A percentile compares a stretch with the other conserved stretches of the same genome.
Evolutionary conservation across 163 green algal species (phyloP).

Genomic region (Chlamydomonas reinhardtii): DNA sequence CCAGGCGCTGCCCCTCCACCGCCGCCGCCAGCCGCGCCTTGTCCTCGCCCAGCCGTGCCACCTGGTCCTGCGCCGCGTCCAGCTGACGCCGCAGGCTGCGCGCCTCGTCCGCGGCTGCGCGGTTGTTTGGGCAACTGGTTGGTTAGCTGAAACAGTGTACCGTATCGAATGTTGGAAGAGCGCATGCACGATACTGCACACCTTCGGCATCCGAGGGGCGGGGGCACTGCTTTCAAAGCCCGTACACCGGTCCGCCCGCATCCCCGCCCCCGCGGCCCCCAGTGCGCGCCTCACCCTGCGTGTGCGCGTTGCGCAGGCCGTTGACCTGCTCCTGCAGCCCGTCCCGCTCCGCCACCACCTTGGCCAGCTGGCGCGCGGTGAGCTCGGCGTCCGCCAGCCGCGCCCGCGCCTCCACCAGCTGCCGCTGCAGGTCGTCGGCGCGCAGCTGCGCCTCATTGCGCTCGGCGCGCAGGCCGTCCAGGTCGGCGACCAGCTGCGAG

Average conservation of each 20-base stretch:
- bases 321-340: conserved; percentile 38
- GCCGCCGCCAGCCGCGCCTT: conserved; percentile 42
- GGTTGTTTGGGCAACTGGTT: too few species aligned
- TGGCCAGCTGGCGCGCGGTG: conserved; percentile 31
- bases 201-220: too few species aligned
- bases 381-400: conserved; percentile 37
- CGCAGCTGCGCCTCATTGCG: conserved; percentile 38
- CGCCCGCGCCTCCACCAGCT: conserved; percentile 31
- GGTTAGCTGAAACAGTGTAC: too few species aligned
- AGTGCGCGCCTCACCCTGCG: conserved; percentile 34
- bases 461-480: conserved; percentile 41
- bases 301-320: conserved; percentile 25
- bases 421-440: conserved; percentile 32
- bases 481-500: conserved; percentile 11
- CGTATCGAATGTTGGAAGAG: too few species aligned
- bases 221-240: too few species aligned
- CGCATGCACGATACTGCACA: too few species aligned
- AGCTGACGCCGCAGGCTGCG: conserved; percentile 20
- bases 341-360: conserved; percentile 39
- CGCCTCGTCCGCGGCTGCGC: conserved; percentile 17
- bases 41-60: conserved; percentile 23
- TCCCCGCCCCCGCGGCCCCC: too few species aligned
- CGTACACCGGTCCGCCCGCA: too few species aligned
- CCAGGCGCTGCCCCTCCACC: conserved; percentile 42
- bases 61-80: conserved; percentile 21